phyloP scores from a whole-genome alignment of 371 early-diverging fungal species.

The Phascolomyces articulosus region DNA sequence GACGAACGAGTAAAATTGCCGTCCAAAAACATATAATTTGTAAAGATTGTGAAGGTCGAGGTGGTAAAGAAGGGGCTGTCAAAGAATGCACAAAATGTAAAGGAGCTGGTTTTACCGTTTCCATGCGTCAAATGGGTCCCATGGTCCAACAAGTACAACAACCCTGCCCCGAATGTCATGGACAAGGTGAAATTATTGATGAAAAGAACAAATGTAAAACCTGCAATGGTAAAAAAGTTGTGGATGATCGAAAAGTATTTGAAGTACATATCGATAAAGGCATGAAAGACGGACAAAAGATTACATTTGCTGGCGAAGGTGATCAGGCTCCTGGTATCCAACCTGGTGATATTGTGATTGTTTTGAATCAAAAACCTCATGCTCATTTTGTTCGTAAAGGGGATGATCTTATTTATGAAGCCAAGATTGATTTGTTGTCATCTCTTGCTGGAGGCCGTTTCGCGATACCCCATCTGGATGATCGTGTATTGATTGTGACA shows the following conservation, averaged over 20 bases:
- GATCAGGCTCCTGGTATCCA: conserved; percentile 80
- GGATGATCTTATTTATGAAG: conserved; percentile 82
- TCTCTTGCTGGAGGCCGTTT: conserved; percentile 94
- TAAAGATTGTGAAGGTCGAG: conserved; percentile 81
- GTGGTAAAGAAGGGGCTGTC: conserved; percentile 71
- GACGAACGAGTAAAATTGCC: conserved; percentile 89
- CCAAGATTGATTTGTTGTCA: conserved; percentile 88
- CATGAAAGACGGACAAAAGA: conserved; percentile 95
- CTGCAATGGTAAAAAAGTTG: conserved; percentile 88
- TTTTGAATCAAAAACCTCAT: conserved; percentile 91
- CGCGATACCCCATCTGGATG: conserved; percentile 89
- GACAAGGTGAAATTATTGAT: conserved; percentile 86
- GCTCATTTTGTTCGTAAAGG: conserved; percentile 83
- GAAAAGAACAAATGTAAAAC: conserved; percentile 75
- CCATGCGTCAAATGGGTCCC: conserved; percentile 94
- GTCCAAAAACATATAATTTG: conserved; percentile 88
- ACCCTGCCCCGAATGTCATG: conserved; percentile 88
- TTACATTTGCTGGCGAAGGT: conserved; percentile 91
- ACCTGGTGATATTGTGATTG: conserved; percentile 89
- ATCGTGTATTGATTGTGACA: conserved; percentile 79
- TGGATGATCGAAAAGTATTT: conserved; percentile 80
- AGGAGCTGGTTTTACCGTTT: conserved; percentile 85
- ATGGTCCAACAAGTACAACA: conserved; percentile 98
- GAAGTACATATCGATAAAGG: conserved; percentile 90
- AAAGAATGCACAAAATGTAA: conserved; percentile 76